These are phyloP conservation scores for Begonia masoniana DNA, from an alignment of 306 rosid species.

Conservation along the genomic window DNA sequence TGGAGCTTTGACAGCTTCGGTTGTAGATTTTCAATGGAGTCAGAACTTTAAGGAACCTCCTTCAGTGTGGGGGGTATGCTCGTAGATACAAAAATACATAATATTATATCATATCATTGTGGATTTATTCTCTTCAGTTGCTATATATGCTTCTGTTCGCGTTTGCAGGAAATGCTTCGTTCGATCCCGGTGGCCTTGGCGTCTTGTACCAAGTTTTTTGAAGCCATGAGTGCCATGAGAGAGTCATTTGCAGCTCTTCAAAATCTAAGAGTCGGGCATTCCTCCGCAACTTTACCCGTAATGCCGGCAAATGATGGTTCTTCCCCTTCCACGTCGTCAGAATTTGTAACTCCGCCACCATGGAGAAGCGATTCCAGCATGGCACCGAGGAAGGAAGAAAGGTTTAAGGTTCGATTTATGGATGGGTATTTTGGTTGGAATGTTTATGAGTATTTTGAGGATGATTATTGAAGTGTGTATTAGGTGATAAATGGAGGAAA, in stretches of 20 bases:
- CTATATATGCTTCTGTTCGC: too few relatives aligned
- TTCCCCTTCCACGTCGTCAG: conserved; percentile 25
- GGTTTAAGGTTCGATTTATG: too few relatives aligned
- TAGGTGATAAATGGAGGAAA: too few relatives aligned
- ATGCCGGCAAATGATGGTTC: conserved; percentile 55
- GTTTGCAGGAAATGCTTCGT: conserved; percentile 75
- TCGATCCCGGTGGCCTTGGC: conserved; percentile 94
- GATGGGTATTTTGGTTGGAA: too few relatives aligned
- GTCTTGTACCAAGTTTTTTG: conserved; percentile 83
- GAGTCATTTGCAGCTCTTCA: conserved; percentile 88
- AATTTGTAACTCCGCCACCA: conserved; percentile 49
- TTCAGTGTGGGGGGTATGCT: conserved; percentile 15
- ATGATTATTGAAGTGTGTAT: too few relatives aligned
- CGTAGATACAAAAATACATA: too few relatives aligned
- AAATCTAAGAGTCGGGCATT: conserved; percentile 62
- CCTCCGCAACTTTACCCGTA: conserved; percentile 24
- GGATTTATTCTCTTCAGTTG: too few relatives aligned
- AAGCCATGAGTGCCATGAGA: conserved; percentile 97
- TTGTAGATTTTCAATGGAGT: conserved; percentile 96
- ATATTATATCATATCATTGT: too few relatives aligned
- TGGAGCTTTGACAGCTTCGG: conserved; percentile 91
- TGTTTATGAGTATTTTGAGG: too few relatives aligned
- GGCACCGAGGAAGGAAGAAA: too few relatives aligned
- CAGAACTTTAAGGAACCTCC: conserved; percentile 95
- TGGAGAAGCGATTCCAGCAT: conserved; percentile 53